Evolutionary conservation across 768 basidiomycete species (phyloP).

Genomic region (Mycena kentingensis): DNA sequence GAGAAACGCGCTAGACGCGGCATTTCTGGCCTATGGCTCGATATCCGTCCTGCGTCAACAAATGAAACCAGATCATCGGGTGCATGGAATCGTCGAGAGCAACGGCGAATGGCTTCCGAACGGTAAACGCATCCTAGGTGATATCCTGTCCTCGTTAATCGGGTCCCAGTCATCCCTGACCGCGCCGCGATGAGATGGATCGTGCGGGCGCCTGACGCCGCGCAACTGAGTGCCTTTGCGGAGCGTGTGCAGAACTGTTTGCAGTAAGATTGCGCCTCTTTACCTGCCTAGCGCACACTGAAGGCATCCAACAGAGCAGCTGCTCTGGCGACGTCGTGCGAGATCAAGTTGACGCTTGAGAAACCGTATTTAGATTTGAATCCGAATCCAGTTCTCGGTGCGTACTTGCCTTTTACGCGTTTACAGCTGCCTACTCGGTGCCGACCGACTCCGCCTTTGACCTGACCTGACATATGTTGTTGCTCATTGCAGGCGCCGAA

Average conservation of each 20-base stretch:
- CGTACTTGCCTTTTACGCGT: slow-evolving; percentile 19
- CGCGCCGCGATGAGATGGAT: slow-evolving; percentile 75
- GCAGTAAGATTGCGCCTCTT: slow-evolving; percentile 46
- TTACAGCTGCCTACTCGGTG: background rate
- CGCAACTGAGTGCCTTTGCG: slow-evolving; percentile 54
- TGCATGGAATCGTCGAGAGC: slow-evolving; percentile 77
- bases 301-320: slow-evolving; percentile 53
- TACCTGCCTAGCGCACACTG: slow-evolving; percentile 6
- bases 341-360: slow-evolving; percentile 44
- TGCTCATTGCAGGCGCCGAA: slow-evolving; percentile 44
- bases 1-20: slow-evolving; percentile 85
- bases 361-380: slow-evolving; percentile 56
- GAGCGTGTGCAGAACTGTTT: slow-evolving; percentile 72
- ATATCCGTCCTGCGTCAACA: slow-evolving; percentile 86
- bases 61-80: slow-evolving; percentile 76
- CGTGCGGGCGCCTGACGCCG: slow-evolving; percentile 65
- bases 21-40: slow-evolving; percentile 78
- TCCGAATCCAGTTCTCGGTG: slow-evolving; percentile 61
- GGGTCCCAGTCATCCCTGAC: slow-evolving; percentile 73
- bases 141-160: background rate
- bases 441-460: no score
- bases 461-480: background rate
- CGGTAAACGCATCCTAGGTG: slow-evolving; percentile 42
- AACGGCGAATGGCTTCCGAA: slow-evolving; percentile 64
- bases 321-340: slow-evolving; percentile 62